Evolutionary conservation across 495 filamentous ascomycete species (phyloP).

Genomic region (Collariella sp.): DNA sequence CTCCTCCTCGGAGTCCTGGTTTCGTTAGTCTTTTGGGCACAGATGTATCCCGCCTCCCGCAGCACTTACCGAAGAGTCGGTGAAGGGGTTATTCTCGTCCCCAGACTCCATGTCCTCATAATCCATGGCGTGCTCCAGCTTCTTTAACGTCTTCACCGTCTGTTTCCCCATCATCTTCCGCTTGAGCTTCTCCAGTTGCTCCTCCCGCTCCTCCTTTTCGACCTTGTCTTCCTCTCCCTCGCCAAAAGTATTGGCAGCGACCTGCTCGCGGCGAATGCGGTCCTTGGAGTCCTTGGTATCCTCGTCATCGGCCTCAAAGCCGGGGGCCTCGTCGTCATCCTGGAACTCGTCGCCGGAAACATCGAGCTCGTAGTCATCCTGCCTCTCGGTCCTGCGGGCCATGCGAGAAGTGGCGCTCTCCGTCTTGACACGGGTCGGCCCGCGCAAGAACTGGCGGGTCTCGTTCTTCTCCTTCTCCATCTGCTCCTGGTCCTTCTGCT

Average conservation of each 20-base stretch:
- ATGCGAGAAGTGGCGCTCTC: slow-evolving; percentile 46
- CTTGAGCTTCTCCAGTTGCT: slow-evolving; percentile 58
- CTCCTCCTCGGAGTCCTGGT: slow-evolving; percentile 28
- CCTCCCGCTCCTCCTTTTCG: slow-evolving; percentile 65
- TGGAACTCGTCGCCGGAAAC: slow-evolving; percentile 43
- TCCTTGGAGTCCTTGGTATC: slow-evolving; percentile 80
- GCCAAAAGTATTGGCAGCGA: slow-evolving; percentile 79
- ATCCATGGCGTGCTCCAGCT: slow-evolving; percentile 73
- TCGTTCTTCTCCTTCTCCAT: slow-evolving; percentile 44
- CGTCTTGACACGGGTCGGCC: slow-evolving; percentile 40
- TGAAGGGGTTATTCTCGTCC: slow-evolving; percentile 54
- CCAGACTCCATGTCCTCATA: slow-evolving; percentile 71
- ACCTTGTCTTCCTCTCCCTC: slow-evolving; percentile 78
- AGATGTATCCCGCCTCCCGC: neutral
- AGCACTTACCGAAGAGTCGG: slow-evolving; percentile 35
- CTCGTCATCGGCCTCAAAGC: slow-evolving; percentile 75
- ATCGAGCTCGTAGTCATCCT: slow-evolving; percentile 52
- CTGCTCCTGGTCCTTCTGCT: slow-evolving; percentile 47
- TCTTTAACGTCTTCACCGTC: slow-evolving; percentile 68
- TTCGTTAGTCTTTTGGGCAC: slow-evolving; percentile 5
- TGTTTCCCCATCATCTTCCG: slow-evolving; percentile 62
- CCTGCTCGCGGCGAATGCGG: slow-evolving; percentile 77
- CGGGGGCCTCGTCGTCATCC: slow-evolving; percentile 80
- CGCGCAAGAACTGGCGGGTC: slow-evolving; percentile 38
- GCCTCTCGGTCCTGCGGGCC: slow-evolving; percentile 42